Conservation (phyloP, 1,139 yeast species). For the Yamadazyma atmosphaerica region DNA sequence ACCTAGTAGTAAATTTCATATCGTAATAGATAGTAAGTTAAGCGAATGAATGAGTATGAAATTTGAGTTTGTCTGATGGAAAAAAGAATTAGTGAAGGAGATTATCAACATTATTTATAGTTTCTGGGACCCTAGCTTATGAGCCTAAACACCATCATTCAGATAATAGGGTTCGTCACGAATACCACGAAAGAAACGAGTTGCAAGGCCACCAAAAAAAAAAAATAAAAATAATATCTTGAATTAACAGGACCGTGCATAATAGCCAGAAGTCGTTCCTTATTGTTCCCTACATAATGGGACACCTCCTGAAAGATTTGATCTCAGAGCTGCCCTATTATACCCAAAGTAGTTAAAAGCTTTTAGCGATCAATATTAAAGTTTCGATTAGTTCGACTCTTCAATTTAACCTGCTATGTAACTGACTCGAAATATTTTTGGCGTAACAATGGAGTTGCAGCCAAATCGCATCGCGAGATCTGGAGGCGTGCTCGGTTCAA, state of each 20-base stretch:
- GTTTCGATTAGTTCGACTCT: not conserved
- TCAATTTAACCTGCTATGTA: not conserved
- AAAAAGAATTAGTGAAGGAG: not conserved
- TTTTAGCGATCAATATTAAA: not conserved
- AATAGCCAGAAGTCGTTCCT: not conserved
- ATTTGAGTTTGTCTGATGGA: not conserved
- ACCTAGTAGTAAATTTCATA: constrained; percentile 15
- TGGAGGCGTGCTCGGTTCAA: too few species aligned
- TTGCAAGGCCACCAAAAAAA: too few species aligned
- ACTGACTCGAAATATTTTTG: not conserved
- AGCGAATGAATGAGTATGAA: constrained; percentile 4
- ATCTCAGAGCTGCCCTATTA: not conserved
- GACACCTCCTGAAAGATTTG: not conserved
- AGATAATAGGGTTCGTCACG: not conserved
- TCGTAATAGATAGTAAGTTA: not conserved
- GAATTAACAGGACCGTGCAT: not conserved
- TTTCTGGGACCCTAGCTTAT: not conserved
- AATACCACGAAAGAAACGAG: not conserved
- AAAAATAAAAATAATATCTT: not conserved
- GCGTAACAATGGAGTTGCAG: not conserved
- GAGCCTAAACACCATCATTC: not conserved
- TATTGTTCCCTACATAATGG: not conserved
- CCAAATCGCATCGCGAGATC: too few species aligned
- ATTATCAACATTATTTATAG: constrained; percentile 3
- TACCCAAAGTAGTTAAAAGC: not conserved